A percentile compares a stretch with the other conserved stretches of the same genome.
Conservation (phyloP, 139 green algal species). For the Gonium pectorale region DNA sequence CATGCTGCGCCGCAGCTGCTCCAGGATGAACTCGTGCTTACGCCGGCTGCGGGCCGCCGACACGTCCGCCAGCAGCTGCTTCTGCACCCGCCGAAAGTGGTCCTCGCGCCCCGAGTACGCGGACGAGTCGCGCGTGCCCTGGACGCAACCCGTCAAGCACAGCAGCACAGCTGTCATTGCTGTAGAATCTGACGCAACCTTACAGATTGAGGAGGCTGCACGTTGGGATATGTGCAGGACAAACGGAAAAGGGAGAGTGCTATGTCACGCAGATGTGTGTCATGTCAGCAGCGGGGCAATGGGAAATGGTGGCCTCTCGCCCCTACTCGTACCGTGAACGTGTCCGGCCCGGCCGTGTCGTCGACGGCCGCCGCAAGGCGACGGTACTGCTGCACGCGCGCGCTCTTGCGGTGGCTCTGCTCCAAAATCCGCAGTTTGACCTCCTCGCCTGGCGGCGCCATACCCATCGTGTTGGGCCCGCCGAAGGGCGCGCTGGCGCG, state of each 20-base stretch:
- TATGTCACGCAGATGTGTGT: no score
- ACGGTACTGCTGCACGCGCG: conserved; percentile 49
- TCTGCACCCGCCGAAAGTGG: conserved; percentile 60
- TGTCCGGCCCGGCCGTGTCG: neutral
- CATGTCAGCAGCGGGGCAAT: no score
- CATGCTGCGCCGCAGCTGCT: conserved; percentile 61
- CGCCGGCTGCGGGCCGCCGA: conserved; percentile 51
- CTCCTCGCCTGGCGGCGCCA: conserved; percentile 25
- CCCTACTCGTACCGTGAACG: no score
- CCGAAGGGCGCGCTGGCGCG: neutral
- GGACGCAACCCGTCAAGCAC: no score
- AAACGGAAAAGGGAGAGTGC: no score
- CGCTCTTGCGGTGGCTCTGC: conserved; percentile 46
- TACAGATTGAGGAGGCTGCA: no score
- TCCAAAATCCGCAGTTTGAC: conserved; percentile 57
- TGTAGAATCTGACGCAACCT: no score
- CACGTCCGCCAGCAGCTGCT: conserved; percentile 69
- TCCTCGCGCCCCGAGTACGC: conserved; percentile 14
- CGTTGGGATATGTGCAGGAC: no score
- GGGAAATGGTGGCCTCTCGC: no score
- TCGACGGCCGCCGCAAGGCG: neutral
- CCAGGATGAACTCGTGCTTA: conserved; percentile 61
- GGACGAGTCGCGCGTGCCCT: neutral
- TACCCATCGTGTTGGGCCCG: neutral
- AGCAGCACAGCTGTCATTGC: neutral